Conservation (phyloP, 2,329 filamentous ascomycete species). For the Coniella lustricola region DNA sequence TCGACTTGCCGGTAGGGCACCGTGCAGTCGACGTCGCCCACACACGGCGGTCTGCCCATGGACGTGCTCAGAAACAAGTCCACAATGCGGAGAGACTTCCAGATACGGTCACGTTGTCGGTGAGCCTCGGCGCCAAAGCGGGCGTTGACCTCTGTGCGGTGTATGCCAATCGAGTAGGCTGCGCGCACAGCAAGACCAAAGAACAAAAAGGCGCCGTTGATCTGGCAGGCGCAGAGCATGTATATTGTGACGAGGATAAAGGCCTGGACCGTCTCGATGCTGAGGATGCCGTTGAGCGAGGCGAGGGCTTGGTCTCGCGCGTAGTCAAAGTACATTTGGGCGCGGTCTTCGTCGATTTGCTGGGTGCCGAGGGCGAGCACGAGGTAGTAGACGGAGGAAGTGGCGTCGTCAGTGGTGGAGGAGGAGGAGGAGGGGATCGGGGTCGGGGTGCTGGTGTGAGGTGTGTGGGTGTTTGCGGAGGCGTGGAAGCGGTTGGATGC, state of each 20-base stretch:
- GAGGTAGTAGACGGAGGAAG: conserved; percentile 39
- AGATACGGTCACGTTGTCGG: conserved; percentile 40
- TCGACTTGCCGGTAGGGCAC: conserved; percentile 37
- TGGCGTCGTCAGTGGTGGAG: conserved; percentile 29
- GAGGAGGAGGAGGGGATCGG: conserved; percentile 9
- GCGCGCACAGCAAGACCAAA: conserved; percentile 47
- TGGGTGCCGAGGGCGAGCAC: conserved; percentile 44
- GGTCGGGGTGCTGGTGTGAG: too few species aligned
- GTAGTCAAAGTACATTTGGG: conserved; percentile 42
- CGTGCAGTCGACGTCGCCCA: conserved; percentile 48
- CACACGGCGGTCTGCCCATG: conserved; percentile 47
- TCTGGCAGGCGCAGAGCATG: conserved; percentile 48
- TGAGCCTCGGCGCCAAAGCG: conserved; percentile 40
- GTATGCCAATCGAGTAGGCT: conserved; percentile 46
- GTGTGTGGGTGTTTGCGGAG: too few species aligned
- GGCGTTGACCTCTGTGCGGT: conserved; percentile 46
- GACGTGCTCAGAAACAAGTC: conserved; percentile 47
- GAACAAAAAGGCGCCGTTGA: conserved; percentile 48
- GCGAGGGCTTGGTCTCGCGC: conserved; percentile 39
- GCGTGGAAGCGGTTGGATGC: conserved; percentile 23
- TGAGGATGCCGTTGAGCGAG: conserved; percentile 38
- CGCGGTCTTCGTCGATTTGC: conserved; percentile 31
- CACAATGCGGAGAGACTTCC: conserved; percentile 46
- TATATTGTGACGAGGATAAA: conserved; percentile 46
- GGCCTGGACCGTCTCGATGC: conserved; percentile 42